A percentile compares a stretch with the other conserved stretches of the same genome.
phyloP scores from a whole-genome alignment of 139 green algal genomes.

The Closterium sp. region DNA sequence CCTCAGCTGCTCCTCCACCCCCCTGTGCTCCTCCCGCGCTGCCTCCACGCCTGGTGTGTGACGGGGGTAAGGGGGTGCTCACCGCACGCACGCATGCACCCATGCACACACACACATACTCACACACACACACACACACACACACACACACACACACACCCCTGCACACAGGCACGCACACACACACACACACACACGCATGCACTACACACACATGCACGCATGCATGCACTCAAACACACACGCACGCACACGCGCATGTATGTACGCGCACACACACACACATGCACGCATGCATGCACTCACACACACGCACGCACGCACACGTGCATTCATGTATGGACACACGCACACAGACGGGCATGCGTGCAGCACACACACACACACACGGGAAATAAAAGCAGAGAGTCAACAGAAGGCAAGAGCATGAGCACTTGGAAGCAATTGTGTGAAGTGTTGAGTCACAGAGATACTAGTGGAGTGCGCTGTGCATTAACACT shows the following conservation, averaged over 20 bases:
- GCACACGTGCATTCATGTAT: neutral
- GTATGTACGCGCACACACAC: neutral
- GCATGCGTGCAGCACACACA: too few relatives aligned
- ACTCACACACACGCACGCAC: neutral
- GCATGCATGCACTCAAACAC: neutral
- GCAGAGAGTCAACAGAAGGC: too few relatives aligned
- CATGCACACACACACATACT: too few relatives aligned
- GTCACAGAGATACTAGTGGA: too few relatives aligned
- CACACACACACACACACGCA: neutral
- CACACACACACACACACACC: neutral
- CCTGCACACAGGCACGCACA: neutral
- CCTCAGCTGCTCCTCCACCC: neutral
- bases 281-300: neutral
- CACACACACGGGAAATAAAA: neutral
- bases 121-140: too few relatives aligned
- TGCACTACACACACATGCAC: neutral
- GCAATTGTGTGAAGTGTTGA: too few relatives aligned
- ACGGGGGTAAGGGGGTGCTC: too few relatives aligned
- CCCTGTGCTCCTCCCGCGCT: neutral
- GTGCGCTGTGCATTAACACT: too few relatives aligned
- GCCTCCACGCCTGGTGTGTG: neutral
- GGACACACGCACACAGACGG: neutral
- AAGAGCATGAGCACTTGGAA: too few relatives aligned
- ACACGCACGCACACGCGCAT: neutral
- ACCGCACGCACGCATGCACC: too few relatives aligned